Percentiles rank a stretch among this genome's conserved stretches.
These are phyloP conservation scores for Cutaneotrichosporon daszewskae DNA, from an alignment of 1,284 basidiomycete genomes.

Conservation along the genomic window DNA sequence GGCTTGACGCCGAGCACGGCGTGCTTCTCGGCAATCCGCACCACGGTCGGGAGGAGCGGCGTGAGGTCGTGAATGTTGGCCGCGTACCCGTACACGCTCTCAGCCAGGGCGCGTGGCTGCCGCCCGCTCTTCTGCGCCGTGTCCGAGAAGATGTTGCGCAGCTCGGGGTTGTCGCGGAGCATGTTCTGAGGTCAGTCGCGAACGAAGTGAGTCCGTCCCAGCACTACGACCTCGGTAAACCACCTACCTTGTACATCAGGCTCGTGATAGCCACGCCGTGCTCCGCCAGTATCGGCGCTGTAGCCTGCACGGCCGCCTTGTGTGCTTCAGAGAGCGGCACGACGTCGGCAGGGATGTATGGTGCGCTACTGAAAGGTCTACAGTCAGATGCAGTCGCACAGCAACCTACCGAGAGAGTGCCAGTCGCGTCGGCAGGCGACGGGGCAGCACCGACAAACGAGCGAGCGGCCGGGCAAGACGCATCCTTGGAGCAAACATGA, in stretches of 20 bases:
- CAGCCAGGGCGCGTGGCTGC: constrained; percentile 34
- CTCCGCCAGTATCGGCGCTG: constrained; percentile 31
- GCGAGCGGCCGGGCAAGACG: too few species aligned
- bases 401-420: too few species aligned
- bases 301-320: constrained; percentile 31
- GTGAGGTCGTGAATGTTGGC: constrained; percentile 37
- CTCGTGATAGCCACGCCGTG: constrained; percentile 34
- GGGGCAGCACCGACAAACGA: too few species aligned
- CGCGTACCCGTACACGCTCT: constrained; percentile 35
- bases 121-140: constrained; percentile 21
- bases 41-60: constrained; percentile 31
- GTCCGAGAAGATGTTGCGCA: constrained; percentile 33
- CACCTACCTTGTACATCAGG: constrained; percentile 25
- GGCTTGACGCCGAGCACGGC: constrained; percentile 32
- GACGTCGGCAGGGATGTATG: constrained; percentile 15
- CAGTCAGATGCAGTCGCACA: too few species aligned
- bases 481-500: too few species aligned
- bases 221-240: too few species aligned
- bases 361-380: too few species aligned
- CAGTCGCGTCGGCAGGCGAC: too few species aligned
- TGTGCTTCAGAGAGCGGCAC: constrained; percentile 27
- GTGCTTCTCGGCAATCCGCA: constrained; percentile 36
- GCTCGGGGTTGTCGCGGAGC: constrained; percentile 27
- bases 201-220: neutral
- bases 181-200: constrained; percentile 22